Evolutionary conservation across 2,329 filamentous ascomycete genomes (phyloP), one percentile per base, ranked within the genome.

Genomic region (Monosporascus sp.): DNA sequence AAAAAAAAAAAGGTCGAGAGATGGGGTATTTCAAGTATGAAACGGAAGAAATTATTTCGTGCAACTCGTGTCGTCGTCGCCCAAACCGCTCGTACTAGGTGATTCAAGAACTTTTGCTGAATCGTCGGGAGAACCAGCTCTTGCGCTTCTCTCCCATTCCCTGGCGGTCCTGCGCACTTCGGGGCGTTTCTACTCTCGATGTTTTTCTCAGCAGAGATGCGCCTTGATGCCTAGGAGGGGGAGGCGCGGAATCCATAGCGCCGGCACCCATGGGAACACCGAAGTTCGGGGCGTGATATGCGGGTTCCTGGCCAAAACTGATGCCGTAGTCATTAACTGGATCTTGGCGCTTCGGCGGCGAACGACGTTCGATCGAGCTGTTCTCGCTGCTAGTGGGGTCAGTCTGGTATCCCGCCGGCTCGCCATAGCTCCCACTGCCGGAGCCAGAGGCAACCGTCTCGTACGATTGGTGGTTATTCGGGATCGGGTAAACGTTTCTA

Each of bases 311-410:
- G 47, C 67, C 74, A 62, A 81, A 80, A 44, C 74, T 76, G 58
- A 86, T 86, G 49, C 87, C 87, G 62, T 89, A 89, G 57, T 79
- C 80, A 51, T 88, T 86, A 6, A 72, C 65, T 7, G 79, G 77
- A 48, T 85, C 79, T 53, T 68, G 67, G 25, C 77, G 80, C 62
- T 81, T 80, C 37, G 77, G 74, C 5, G 77, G 75, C 50, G 85
- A 80, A 24, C 85, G 76, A 57, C 90, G 86, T 67, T 96, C 90
- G 61, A 95, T 83, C 2, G 90, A 96, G 73, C 90, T 95, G 73
- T 96, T 96, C 67, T 96, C 89, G 66, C 91, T 96, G 73, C 89
- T 94, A 52, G 80, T 74, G 43, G 89, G 92, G 67, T 96, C 91
- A 55, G 90, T 96, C 59, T 87, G 86, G 70, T 94, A 92, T 52